Evolutionary conservation across 2,329 filamentous ascomycete genomes (phyloP).

Genomic region (Decorospora gaudefroyi): DNA sequence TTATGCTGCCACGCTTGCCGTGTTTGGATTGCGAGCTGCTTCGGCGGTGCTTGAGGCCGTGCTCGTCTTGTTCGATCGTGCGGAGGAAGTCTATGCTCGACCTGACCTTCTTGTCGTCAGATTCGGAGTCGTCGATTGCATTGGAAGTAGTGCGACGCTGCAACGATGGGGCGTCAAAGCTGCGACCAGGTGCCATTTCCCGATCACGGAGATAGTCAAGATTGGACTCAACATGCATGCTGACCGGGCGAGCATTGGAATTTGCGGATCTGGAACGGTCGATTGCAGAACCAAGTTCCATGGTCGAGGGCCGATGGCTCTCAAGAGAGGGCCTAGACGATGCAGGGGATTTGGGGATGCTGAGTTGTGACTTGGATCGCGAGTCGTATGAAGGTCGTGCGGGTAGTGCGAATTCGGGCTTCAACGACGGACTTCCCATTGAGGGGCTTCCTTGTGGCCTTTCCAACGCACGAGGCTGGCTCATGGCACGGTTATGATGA

Average conservation of each 20-base stretch:
- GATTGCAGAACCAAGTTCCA: slow-evolving; percentile 64
- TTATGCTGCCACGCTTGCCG: slow-evolving; percentile 73
- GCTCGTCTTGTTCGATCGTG: slow-evolving; percentile 68
- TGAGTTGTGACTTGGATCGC: slow-evolving; percentile 58
- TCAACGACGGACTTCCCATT: slow-evolving; percentile 31
- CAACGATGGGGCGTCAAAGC: slow-evolving; percentile 39
- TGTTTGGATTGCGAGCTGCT: slow-evolving; percentile 64
- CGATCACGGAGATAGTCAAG: slow-evolving; percentile 81
- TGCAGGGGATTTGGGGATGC: slow-evolving; percentile 58
- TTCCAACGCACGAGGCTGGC: slow-evolving; percentile 54
- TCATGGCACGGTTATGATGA: slow-evolving; percentile 54
- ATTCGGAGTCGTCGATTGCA: slow-evolving; percentile 44
- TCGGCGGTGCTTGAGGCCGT: slow-evolving; percentile 58
- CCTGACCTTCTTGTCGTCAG: slow-evolving; percentile 68
- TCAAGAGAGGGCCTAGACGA: slow-evolving; percentile 73
- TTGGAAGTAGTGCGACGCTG: slow-evolving; percentile 36
- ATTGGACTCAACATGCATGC: slow-evolving; percentile 81
- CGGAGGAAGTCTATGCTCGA: slow-evolving; percentile 85
- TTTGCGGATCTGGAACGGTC: slow-evolving; percentile 67
- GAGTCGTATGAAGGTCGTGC: slow-evolving; percentile 52
- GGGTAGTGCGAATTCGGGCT: slow-evolving; percentile 46
- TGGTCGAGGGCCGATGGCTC: slow-evolving; percentile 64
- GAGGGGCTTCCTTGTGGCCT: slow-evolving; percentile 43
- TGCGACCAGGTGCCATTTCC: slow-evolving; percentile 59
- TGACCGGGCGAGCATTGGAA: slow-evolving; percentile 72